These are phyloP conservation scores for Sphaceloma murrayae DNA, from an alignment of 2,329 filamentous ascomycete genomes.

Conservation along the genomic window DNA sequence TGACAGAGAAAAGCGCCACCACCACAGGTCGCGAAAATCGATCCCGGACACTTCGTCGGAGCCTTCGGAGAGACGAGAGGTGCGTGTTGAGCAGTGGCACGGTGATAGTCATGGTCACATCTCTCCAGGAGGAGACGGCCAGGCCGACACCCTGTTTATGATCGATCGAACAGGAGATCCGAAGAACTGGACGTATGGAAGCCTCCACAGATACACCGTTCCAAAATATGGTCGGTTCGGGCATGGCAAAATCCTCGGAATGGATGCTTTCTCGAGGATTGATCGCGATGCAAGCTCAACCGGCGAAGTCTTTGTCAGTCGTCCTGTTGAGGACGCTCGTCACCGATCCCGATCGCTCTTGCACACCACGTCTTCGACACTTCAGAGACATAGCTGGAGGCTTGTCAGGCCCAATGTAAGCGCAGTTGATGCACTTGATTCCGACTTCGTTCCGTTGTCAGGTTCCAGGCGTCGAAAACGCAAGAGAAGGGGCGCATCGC, in stretches of 20 bases:
- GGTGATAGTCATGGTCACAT: too few relatives aligned
- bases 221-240: conserved; percentile 63
- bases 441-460: conserved; percentile 8
- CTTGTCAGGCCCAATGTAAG: background rate
- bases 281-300: conserved; percentile 54
- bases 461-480: conserved; percentile 18
- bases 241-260: conserved; percentile 60
- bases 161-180: conserved; percentile 69
- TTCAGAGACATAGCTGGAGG: background rate
- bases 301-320: conserved; percentile 34
- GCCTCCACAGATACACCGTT: conserved; percentile 60
- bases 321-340: conserved; percentile 32
- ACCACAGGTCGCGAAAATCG: background rate
- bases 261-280: conserved; percentile 51
- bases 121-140: background rate
- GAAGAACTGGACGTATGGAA: conserved; percentile 64
- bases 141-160: conserved; percentile 39
- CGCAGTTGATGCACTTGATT: background rate
- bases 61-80: too few relatives aligned
- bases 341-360: background rate
- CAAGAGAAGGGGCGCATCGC: conserved; percentile 19
- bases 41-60: too few relatives aligned
- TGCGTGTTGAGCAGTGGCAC: too few relatives aligned
- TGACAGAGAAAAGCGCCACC: too few relatives aligned
- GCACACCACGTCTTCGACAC: background rate